Conservation (phyloP, 768 basidiomycete genomes). For the Mycena venus region DNA sequence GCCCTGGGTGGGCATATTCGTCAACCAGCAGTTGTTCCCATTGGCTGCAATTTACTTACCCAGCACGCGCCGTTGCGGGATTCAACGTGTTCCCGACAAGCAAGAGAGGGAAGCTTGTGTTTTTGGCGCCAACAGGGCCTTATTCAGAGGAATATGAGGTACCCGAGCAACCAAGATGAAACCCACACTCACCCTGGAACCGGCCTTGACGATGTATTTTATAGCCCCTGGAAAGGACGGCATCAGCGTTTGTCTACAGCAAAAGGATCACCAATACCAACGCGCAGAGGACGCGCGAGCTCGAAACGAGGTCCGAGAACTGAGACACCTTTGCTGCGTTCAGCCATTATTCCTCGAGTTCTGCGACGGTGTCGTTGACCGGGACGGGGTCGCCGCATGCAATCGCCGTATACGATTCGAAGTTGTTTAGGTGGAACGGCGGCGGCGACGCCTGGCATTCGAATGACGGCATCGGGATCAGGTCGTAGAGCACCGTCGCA, state of each 20-base stretch:
- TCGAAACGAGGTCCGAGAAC: slow-evolving; percentile 28
- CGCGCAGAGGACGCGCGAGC: slow-evolving; percentile 14
- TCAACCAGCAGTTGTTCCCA: neutral
- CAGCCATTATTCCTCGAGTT: slow-evolving; percentile 22
- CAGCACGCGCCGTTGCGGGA: neutral
- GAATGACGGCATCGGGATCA: neutral
- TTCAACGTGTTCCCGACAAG: slow-evolving; percentile 37
- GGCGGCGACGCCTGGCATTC: neutral
- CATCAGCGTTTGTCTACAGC: neutral
- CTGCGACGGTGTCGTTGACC: slow-evolving; percentile 20
- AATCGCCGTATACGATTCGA: slow-evolving; percentile 21
- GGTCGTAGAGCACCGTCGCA: slow-evolving; percentile 30
- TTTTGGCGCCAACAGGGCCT: slow-evolving; percentile 34
- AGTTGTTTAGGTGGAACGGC: slow-evolving; percentile 8
- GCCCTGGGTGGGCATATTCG: neutral
- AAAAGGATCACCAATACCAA: neutral
- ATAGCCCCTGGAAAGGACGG: neutral
- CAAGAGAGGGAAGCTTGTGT: slow-evolving; percentile 40
- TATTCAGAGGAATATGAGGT: neutral
- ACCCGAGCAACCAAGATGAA: neutral
- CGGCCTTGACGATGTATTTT: slow-evolving; percentile 7
- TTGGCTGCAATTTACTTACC: neutral
- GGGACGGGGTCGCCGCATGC: slow-evolving; percentile 30
- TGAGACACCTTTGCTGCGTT: slow-evolving; percentile 17
- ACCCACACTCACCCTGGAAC: neutral